These are phyloP conservation scores for Fusarium keratoplasticum DNA, from an alignment of 2,329 filamentous ascomycete species.

Conservation along the genomic window DNA sequence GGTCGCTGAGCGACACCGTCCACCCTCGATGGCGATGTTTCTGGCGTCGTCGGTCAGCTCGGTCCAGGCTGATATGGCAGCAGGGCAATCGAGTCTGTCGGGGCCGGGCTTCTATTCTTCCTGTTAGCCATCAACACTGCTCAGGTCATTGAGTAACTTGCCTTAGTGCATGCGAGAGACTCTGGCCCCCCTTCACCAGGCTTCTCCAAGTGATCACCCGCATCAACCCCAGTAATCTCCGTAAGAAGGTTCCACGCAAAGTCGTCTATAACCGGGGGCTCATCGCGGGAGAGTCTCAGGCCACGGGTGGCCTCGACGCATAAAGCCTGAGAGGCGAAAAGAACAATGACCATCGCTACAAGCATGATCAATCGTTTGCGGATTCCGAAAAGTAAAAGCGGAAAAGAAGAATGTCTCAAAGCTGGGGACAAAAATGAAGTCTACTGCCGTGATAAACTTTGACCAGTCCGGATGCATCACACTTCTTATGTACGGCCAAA, in stretches of 20 bases:
- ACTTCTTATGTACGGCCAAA: background rate
- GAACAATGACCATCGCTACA: background rate
- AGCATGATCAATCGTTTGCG: background rate
- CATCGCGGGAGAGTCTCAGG: background rate
- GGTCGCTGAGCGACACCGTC: slow-evolving; percentile 24
- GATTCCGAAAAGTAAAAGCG: background rate
- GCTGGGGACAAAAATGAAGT: background rate
- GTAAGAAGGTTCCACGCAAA: background rate
- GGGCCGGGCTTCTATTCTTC: slow-evolving; percentile 29
- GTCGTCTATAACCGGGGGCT: background rate
- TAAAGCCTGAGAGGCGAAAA: background rate
- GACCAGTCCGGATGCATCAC: background rate
- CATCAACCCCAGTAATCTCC: background rate
- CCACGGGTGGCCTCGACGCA: background rate
- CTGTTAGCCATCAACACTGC: background rate
- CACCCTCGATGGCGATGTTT: slow-evolving; percentile 15
- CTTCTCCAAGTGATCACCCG: background rate
- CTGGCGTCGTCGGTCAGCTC: background rate
- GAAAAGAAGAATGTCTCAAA: background rate
- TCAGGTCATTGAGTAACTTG: background rate
- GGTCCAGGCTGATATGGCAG: slow-evolving; percentile 30
- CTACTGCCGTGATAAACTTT: background rate
- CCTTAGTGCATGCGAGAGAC: background rate
- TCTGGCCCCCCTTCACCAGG: background rate
- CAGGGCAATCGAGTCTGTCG: slow-evolving; percentile 30